Evolutionary conservation across 768 basidiomycete species (phyloP).

Genomic region (Xerocomus spinulosus): DNA sequence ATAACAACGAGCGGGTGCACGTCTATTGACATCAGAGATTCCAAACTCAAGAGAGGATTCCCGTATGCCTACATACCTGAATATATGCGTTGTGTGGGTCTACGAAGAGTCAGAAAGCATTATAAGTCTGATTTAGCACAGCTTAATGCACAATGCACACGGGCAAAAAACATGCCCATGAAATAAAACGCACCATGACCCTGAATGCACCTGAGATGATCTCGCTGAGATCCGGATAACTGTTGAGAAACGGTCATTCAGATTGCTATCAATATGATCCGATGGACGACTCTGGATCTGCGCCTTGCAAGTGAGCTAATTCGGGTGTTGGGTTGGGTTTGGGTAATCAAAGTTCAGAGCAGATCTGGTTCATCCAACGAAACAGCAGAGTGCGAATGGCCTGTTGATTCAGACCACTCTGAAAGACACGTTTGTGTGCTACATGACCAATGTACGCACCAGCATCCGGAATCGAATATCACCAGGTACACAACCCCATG

Average conservation of each 20-base stretch:
- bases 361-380: slow-evolving; percentile 34
- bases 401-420: slow-evolving; percentile 72
- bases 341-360: slow-evolving; percentile 72
- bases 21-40: too few relatives aligned
- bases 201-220: slow-evolving; percentile 33
- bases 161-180: slow-evolving; percentile 40
- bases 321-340: slow-evolving; percentile 53
- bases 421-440: slow-evolving; percentile 78
- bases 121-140: too few relatives aligned
- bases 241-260: slow-evolving; percentile 70
- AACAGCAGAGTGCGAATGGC: not conserved
- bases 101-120: too few relatives aligned
- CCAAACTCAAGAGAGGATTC: too few relatives aligned
- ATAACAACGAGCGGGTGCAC: too few relatives aligned
- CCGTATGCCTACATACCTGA: too few relatives aligned
- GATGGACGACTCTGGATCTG: slow-evolving; percentile 47
- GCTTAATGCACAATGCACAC: not conserved
- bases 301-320: slow-evolving; percentile 58
- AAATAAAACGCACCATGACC: slow-evolving; percentile 51
- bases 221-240: slow-evolving; percentile 50
- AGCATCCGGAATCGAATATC: not conserved
- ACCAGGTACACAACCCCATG: slow-evolving; percentile 1
- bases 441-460: not conserved
- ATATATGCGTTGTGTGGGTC: too few relatives aligned
- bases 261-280: slow-evolving; percentile 80